Conservation (phyloP, 2,329 filamentous ascomycete species). For the Talaromyces marneffei region DNA sequence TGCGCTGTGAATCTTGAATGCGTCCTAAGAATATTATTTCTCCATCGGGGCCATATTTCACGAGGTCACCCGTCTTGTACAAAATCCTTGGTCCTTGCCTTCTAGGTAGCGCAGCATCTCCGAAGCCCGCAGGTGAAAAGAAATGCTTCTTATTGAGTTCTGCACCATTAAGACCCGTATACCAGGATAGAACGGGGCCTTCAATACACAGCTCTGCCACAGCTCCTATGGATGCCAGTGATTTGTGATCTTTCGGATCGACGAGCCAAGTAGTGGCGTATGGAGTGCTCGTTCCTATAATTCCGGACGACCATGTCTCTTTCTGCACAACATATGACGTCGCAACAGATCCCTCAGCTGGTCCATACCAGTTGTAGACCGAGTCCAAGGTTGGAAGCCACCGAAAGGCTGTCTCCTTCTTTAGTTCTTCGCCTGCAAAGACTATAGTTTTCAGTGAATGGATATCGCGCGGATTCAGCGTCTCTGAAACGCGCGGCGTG, state of each 20-base stretch:
- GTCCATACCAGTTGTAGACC: conserved; percentile 7
- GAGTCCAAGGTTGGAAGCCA: not conserved
- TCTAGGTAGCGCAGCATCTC: not conserved
- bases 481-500: conserved; percentile 50
- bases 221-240: conserved; percentile 33
- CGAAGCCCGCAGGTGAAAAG: not conserved
- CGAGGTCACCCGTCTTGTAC: conserved; percentile 31
- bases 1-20: conserved; percentile 47
- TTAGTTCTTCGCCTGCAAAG: conserved; percentile 29
- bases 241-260: conserved; percentile 21
- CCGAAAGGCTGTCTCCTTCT: not conserved
- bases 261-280: conserved; percentile 28
- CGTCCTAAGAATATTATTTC: conserved; percentile 24
- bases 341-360: conserved; percentile 7
- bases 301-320: conserved; percentile 5
- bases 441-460: conserved; percentile 33
- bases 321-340: not conserved
- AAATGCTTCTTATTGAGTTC: not conserved
- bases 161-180: not conserved
- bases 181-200: conserved; percentile 31
- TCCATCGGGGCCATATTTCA: conserved; percentile 19
- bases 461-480: conserved; percentile 20
- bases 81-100: conserved; percentile 2
- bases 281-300: conserved; percentile 18
- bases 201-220: conserved; percentile 42